These are phyloP conservation scores for Hibiscus trionum DNA, from an alignment of 345 rosid genomes.

Conservation along the genomic window DNA sequence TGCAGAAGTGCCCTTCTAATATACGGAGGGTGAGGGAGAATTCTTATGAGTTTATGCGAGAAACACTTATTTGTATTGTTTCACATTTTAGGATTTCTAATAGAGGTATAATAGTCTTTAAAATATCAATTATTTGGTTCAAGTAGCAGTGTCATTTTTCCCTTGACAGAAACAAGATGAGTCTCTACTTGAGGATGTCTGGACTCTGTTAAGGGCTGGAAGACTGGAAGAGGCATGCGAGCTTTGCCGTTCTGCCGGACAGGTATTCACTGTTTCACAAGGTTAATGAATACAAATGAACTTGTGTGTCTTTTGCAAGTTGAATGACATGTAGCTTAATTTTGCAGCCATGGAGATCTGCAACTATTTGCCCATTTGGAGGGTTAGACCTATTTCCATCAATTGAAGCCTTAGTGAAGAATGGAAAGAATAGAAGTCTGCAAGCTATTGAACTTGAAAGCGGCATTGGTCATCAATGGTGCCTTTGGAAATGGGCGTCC, in stretches of 20 bases:
- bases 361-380: conserved; percentile 80
- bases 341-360: conserved; percentile 92
- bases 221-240: conserved; percentile 86
- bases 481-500: conserved; percentile 97
- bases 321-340: conserved; percentile 5
- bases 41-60: not conserved
- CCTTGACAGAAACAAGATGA: conserved; percentile 82
- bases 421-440: conserved; percentile 68
- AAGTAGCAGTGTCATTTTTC: conserved; percentile 16
- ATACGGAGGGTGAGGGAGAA: not conserved
- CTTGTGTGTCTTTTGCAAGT: not conserved
- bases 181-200: conserved; percentile 88
- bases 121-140: not conserved
- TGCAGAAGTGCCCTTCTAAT: not conserved
- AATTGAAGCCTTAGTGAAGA: conserved; percentile 65
- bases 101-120: not conserved
- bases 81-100: not conserved
- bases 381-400: conserved; percentile 83
- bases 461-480: conserved; percentile 82
- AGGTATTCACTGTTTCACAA: conserved; percentile 39
- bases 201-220: conserved; percentile 94
- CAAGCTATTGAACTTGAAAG: conserved; percentile 94
- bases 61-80: not conserved
- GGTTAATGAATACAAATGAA: not conserved
- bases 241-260: conserved; percentile 94